Evolutionary conservation across 1,284 basidiomycete species (phyloP).

Genomic region (Trichosporon sp.): DNA sequence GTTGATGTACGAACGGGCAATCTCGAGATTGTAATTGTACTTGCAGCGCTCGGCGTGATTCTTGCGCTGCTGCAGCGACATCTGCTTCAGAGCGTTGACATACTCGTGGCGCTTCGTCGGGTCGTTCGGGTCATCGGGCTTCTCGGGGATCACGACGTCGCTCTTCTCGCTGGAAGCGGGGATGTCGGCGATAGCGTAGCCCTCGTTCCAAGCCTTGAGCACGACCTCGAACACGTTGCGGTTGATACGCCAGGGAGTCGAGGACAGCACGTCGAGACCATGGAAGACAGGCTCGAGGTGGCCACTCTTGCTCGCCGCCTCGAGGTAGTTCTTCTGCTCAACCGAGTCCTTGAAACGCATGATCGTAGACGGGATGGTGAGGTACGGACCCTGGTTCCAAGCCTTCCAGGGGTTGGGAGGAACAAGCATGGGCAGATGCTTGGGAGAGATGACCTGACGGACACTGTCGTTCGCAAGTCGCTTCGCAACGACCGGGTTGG

Average conservation of each 20-base stretch:
- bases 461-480: slow-evolving; percentile 73
- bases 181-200: slow-evolving; percentile 67
- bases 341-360: slow-evolving; percentile 92
- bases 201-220: slow-evolving; percentile 75
- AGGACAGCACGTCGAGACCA: slow-evolving; percentile 82
- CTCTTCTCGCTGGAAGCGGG: slow-evolving; percentile 56
- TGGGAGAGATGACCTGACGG: slow-evolving; percentile 75
- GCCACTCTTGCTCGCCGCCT: slow-evolving; percentile 66
- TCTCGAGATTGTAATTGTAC: slow-evolving; percentile 96
- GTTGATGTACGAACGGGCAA: slow-evolving; percentile 64
- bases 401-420: slow-evolving; percentile 82
- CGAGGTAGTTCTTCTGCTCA: slow-evolving; percentile 79
- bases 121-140: slow-evolving; percentile 61
- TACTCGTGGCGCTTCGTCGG: slow-evolving; percentile 61
- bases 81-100: slow-evolving; percentile 58
- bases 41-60: slow-evolving; percentile 88
- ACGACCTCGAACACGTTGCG: slow-evolving; percentile 66
- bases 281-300: slow-evolving; percentile 81
- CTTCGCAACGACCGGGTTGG: slow-evolving; percentile 75
- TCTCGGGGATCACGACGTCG: slow-evolving; percentile 52
- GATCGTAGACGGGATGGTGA: slow-evolving; percentile 59
- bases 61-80: slow-evolving; percentile 62
- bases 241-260: slow-evolving; percentile 90
- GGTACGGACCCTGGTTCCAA: slow-evolving; percentile 76
- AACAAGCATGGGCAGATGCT: slow-evolving; percentile 93